A percentile compares a stretch with the other conserved stretches of the same genome.
phyloP scores from a whole-genome alignment of 1,284 basidiomycete genomes.

The Heliocybe sulcata region DNA sequence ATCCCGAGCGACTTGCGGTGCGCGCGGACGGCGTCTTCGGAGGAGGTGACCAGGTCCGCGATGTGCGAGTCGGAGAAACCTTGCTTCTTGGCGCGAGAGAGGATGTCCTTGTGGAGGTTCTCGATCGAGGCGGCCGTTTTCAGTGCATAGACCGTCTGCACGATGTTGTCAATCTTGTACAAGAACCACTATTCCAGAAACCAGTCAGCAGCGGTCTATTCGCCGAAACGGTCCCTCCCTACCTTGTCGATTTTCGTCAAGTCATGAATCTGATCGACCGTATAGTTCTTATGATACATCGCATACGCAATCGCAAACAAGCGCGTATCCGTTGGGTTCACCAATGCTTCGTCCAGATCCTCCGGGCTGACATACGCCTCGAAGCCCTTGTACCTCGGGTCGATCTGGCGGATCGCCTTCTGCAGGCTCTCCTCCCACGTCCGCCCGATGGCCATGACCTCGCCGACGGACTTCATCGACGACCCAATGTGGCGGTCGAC shows the following conservation, averaged over 20 bases:
- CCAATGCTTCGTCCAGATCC: constrained; percentile 78
- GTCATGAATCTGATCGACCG: constrained; percentile 86
- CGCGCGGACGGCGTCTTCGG: constrained; percentile 76
- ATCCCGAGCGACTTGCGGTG: constrained; percentile 84
- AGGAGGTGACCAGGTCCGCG: constrained; percentile 63
- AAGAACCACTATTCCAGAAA: constrained; percentile 95
- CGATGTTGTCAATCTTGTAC: constrained; percentile 98
- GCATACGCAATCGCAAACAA: constrained; percentile 97
- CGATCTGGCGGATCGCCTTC: constrained; percentile 97
- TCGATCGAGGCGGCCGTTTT: constrained; percentile 65
- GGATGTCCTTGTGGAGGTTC: constrained; percentile 59
- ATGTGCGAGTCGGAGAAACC: constrained; percentile 96
- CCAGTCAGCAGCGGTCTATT: no score
- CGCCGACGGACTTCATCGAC: constrained; percentile 98
- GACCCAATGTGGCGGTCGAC: constrained; percentile 96
- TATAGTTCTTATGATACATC: constrained; percentile 91
- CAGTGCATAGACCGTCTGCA: constrained; percentile 73
- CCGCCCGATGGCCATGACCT: constrained; percentile 99
- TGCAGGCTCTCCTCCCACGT: constrained; percentile 99
- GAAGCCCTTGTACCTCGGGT: constrained; percentile 83
- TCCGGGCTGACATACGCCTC: constrained; percentile 64
- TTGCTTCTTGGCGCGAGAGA: constrained; percentile 82
- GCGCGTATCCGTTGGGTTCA: constrained; percentile 82
- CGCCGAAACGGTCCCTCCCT: constrained; percentile 8
- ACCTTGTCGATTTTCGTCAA: constrained; percentile 98